Conservation (phyloP, 192 early-diverging fungal species). For the Backusella australiensis region DNA sequence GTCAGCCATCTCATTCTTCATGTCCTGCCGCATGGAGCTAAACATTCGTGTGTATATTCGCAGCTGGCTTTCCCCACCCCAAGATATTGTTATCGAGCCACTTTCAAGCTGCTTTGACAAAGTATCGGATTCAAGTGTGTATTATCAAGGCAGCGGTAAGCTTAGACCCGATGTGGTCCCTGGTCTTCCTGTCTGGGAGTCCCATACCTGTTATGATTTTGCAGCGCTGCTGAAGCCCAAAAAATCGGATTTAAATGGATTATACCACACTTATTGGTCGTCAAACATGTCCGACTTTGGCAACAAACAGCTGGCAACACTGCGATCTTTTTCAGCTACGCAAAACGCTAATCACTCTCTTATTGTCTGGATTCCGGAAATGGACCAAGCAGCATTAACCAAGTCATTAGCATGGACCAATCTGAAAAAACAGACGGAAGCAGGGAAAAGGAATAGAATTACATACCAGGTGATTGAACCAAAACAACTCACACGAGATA, state of each 20-base stretch:
- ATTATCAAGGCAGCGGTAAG: neutral
- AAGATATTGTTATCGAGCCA: slow-evolving; percentile 16
- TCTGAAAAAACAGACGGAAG: neutral
- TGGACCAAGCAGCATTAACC: slow-evolving; percentile 1
- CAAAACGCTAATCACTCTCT: slow-evolving; percentile 19
- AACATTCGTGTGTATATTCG: slow-evolving; percentile 37
- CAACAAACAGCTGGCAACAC: slow-evolving; percentile 14
- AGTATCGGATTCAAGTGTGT: neutral
- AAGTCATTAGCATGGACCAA: neutral
- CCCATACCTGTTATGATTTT: slow-evolving; percentile 20
- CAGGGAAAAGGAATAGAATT: neutral
- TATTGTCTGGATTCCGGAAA: slow-evolving; percentile 24
- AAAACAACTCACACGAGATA: neutral
- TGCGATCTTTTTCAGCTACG: slow-evolving; percentile 26
- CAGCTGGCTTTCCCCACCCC: slow-evolving; percentile 30
- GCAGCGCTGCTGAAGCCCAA: slow-evolving; percentile 10
- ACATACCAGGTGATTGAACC: neutral
- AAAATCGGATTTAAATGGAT: neutral
- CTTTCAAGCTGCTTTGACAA: slow-evolving; percentile 31
- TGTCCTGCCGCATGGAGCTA: slow-evolving; percentile 20
- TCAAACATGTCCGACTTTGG: slow-evolving; percentile 8
- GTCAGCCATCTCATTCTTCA: slow-evolving; percentile 4
- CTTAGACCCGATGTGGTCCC: slow-evolving; percentile 16
- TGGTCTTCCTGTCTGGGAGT: slow-evolving; percentile 24
- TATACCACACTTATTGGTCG: slow-evolving; percentile 11